Percentiles rank a stretch among this genome's conserved stretches.
phyloP scores from a whole-genome alignment of 2,329 filamentous ascomycete genomes.

The Trichophyton verrucosum region DNA sequence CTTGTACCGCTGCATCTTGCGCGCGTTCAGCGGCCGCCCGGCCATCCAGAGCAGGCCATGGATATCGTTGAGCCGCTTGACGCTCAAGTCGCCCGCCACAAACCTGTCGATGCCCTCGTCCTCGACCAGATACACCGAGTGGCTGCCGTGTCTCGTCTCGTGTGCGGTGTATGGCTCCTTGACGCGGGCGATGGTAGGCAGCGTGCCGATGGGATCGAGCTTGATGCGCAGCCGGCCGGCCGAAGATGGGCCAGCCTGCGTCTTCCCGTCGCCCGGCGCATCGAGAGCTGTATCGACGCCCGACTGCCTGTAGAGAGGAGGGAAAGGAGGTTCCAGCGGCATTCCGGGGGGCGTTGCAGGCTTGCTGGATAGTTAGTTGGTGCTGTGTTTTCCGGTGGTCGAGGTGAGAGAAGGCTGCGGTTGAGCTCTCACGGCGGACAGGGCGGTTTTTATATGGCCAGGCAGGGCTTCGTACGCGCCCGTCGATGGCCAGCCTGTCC shows the following conservation, averaged over 20 bases:
- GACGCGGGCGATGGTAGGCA: conserved; percentile 9
- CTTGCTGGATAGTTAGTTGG: not conserved
- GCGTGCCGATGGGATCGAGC: conserved; percentile 2
- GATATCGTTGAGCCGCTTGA: conserved; percentile 17
- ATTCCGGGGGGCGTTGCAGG: not conserved
- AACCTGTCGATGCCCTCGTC: conserved; percentile 6
- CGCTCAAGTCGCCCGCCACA: conserved; percentile 8
- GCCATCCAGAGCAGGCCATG: conserved; percentile 19
- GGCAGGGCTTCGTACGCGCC: not conserved
- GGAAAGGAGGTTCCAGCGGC: conserved; percentile 1
- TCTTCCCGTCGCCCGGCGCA: not conserved
- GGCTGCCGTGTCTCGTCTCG: not conserved
- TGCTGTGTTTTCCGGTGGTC: not conserved
- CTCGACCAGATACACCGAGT: conserved; percentile 8
- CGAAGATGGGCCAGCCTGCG: not conserved
- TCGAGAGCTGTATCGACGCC: not conserved
- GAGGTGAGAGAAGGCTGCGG: not conserved
- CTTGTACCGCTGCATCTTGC: conserved; percentile 18
- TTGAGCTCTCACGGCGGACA: not conserved
- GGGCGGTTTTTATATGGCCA: not conserved
- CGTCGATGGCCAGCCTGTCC: not conserved
- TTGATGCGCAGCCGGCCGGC: not conserved
- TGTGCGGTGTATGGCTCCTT: not conserved
- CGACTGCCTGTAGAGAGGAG: not conserved
- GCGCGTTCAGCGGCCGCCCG: conserved; percentile 15